A percentile compares a stretch with the other conserved stretches of the same genome.
phyloP scores from a whole-genome alignment of 352 stramenopile species.

The Stramenopiles sp. region DNA sequence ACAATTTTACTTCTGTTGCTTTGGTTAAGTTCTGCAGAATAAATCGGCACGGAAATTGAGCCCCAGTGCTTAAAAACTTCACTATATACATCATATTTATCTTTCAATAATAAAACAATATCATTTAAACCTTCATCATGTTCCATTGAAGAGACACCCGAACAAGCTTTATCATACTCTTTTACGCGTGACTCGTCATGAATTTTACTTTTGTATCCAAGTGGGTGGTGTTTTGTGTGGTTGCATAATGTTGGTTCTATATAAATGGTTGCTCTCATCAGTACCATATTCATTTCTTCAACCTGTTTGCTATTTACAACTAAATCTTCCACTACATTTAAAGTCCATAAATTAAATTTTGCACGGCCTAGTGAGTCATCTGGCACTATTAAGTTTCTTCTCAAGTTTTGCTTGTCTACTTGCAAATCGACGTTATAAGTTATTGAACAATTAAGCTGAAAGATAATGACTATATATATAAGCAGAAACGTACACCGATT shows the following conservation, averaged over 20 bases:
- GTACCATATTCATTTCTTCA: background rate
- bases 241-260: constrained; percentile 4
- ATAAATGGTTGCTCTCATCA: background rate
- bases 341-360: background rate
- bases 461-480: background rate
- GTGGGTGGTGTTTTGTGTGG: background rate
- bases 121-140: background rate
- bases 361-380: background rate
- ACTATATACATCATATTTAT: background rate
- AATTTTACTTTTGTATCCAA: background rate
- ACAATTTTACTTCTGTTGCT: background rate
- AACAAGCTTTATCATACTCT: background rate
- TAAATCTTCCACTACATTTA: background rate
- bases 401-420: background rate
- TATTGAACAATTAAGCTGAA: background rate
- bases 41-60: background rate
- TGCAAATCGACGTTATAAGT: background rate
- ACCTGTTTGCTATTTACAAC: background rate
- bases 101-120: background rate
- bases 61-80: background rate
- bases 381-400: background rate
- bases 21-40: background rate
- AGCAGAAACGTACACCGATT: background rate
- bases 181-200: background rate
- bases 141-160: background rate